Evolutionary conservation across 257 asterid species (phyloP).

Genomic region (Lycium ferocissimum): DNA sequence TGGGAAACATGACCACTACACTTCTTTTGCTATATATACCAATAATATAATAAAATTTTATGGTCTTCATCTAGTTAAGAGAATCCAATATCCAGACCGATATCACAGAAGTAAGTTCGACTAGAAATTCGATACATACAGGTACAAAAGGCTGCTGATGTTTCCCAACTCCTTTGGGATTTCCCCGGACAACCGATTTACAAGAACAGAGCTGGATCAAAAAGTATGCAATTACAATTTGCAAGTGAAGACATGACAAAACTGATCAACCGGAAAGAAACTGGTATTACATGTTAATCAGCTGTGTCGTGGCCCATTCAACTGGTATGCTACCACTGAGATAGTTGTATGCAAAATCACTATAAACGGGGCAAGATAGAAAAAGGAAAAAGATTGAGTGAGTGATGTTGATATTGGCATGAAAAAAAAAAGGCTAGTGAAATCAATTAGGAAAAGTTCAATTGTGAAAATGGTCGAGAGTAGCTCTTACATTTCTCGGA

Average conservation of each 20-base stretch:
- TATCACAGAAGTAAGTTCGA: conserved; percentile 27
- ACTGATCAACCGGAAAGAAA: not conserved
- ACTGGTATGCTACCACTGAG: conserved; percentile 78
- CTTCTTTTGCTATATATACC: conserved; percentile 2
- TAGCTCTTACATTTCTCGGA: conserved; percentile 64
- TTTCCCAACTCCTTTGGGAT: conserved; percentile 78
- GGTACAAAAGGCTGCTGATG: conserved; percentile 74
- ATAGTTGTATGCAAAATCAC: conserved; percentile 90
- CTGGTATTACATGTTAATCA: conserved; percentile 59
- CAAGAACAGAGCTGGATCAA: conserved; percentile 81
- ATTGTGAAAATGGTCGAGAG: conserved; percentile 27
- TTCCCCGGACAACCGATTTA: conserved; percentile 83
- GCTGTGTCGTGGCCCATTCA: conserved; percentile 74
- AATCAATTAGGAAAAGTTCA: conserved; percentile 22
- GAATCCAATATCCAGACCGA: conserved; percentile 11
- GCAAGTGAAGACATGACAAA: conserved; percentile 25
- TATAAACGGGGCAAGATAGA: conserved; percentile 36
- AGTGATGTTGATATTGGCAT: conserved; percentile 14
- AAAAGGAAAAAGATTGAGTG: conserved; percentile 9
- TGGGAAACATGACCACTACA: not conserved
- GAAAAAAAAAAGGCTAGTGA: conserved; percentile 15
- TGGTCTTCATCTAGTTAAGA: conserved; percentile 1
- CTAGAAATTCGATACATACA: conserved; percentile 59
- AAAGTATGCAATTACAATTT: conserved; percentile 29
- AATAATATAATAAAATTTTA: not conserved